Base-by-base conservation (phyloP, 1,139 yeast species). In the Scheffersomyces parashehatae region DNA sequence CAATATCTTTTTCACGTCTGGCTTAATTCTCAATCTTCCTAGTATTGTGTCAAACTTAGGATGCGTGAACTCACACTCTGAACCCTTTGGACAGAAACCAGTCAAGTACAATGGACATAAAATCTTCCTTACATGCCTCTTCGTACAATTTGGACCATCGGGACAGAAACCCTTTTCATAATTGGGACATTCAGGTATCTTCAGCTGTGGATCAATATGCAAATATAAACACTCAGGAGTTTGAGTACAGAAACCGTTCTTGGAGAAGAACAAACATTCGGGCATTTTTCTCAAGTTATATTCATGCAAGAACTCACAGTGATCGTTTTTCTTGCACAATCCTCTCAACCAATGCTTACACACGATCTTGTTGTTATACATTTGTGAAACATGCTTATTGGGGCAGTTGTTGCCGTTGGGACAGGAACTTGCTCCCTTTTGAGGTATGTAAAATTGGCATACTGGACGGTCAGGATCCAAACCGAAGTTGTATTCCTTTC, bases 321-420 rank as follows among this genome's bases (percentile, higher is more conserved):
- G 91, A 55, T 91, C 97, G 43, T 95, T 96, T 70, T 91, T 93
- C 68, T 95, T 95, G 67, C 99, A 95, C 32, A 95, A 77, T 0
- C 99, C 99, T 54, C 98, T 79, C 39, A 95, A 79, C 99, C 99
- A 93, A 72, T 93, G 98, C 75, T 95, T 93, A 64, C 99, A 93
- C 13, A 93, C 99, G 43, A 74, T 73, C 68, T 90, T 91, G 65
- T 90, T 89, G 53, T 81, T 79, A 65, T 85, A 89, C 67, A 84
- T 83, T 35, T 95, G 83, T 16, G 88, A 76, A 1, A 89, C 89
- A 67, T 93, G 98, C 59, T 90, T 88, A 65, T 88, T 84, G 26
- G 95, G 95, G 62, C 99, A 93, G 43, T 79, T 77, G 35, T 77
- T 74, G 5, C 97, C 97, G 48, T 85, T 75, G 3, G 97, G 97